Base-by-base conservation (phyloP, 352 stramenopile genomes). In the Globisporangium ultimum region DNA sequence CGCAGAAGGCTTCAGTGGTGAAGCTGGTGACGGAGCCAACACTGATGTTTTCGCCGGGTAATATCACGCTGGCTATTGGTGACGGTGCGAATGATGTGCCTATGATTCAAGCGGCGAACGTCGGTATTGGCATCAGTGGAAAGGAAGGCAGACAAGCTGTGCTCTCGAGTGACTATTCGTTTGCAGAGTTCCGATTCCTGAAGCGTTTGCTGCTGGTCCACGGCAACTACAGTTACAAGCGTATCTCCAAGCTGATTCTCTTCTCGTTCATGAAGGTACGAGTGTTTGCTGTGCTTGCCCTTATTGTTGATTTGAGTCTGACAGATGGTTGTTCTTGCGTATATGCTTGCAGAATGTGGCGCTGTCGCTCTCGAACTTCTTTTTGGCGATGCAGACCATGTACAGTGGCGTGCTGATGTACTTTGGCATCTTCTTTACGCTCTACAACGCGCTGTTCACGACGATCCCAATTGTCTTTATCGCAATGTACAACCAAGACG, bases 201-300 rank as follows among this genome's bases (percentile, higher is more conserved):
- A 93, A 94, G 53, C 80, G 86, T 3, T 62, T 95, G 24, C 58
- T 95, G 2, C 61, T 95, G 24, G 86, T 95, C 21, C 86, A 95
- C 59, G 86, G 86, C 34, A 95, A 94, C 67, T 96, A 94, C 80
- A 93, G 85, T 67, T 96, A 96, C 85, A 93, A 94, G 72, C 70
- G 87, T 20, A 94, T 96, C 48, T 92, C 87, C 18, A 96, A 95
- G 69, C 73, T 95, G 11, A 91, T 95, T 36, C 57, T 95, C 47
- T 95, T 95, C 57, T 95, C 86, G 17, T 93, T 95, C 51, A 93
- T 95, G 84, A 95, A 95, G 58, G 58, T 64, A 53, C n/a, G 20
- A 46, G 3, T 17, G 17, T 14, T 18, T 41, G 24, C 40, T 45
- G 40, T 45, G 42, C 18, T 49, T 24, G 13, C 3, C 42, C 10